phyloP scores from a whole-genome alignment of 2,329 filamentous ascomycete species.

The Colletotrichum cuscutae region DNA sequence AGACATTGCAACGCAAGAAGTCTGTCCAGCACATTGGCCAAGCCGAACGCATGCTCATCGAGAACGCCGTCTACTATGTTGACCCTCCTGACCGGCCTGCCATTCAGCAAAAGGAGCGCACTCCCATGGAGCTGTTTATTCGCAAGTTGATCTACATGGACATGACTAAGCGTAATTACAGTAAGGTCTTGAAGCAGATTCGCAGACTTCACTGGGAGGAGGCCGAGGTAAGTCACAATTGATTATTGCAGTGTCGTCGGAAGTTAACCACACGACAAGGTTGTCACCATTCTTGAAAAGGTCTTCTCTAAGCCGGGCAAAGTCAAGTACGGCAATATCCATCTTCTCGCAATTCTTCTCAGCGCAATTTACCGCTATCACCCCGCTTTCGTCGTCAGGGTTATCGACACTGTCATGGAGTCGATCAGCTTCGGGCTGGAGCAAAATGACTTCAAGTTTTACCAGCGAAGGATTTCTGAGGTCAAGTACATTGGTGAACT shows the following conservation, averaged over 20 bases:
- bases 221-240: constrained; percentile 68
- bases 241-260: no score
- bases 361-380: constrained; percentile 93
- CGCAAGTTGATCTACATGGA: constrained; percentile 94
- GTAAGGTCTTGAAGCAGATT: constrained; percentile 93
- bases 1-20: constrained; percentile 96
- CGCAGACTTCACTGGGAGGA: constrained; percentile 98
- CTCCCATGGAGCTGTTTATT: constrained; percentile 91
- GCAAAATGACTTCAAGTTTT: constrained; percentile 97
- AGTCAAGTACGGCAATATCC: constrained; percentile 97
- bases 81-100: constrained; percentile 93
- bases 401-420: constrained; percentile 93
- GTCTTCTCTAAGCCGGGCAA: constrained; percentile 97
- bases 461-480: constrained; percentile 92
- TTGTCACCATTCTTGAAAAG: constrained; percentile 83
- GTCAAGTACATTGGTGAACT: constrained; percentile 96
- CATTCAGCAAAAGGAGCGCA: constrained; percentile 96
- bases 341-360: constrained; percentile 89
- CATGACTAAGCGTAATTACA: constrained; percentile 92
- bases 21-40: constrained; percentile 93
- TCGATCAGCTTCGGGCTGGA: constrained; percentile 89
- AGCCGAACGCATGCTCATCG: constrained; percentile 96
- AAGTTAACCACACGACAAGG: constrained; percentile 45
- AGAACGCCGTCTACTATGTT: constrained; percentile 98
- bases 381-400: constrained; percentile 87